Percentiles rank a stretch among this genome's conserved stretches.
These are phyloP conservation scores for Geoglossum glabrum DNA, from an alignment of 495 filamentous ascomycete genomes.

Conservation along the genomic window DNA sequence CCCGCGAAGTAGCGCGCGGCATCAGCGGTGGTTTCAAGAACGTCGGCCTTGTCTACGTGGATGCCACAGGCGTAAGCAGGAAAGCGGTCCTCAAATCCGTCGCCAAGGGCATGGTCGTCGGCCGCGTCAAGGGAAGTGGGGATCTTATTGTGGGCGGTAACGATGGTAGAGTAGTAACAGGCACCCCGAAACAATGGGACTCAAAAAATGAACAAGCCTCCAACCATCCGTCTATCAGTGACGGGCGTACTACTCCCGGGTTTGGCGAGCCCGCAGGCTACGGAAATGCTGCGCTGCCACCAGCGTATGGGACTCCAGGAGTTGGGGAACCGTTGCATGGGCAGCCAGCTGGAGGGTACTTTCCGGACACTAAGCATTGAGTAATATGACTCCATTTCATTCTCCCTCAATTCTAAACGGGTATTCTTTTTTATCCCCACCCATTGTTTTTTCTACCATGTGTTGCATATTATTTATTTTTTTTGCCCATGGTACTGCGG, in stretches of 20 bases:
- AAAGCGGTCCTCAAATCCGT: slow-evolving; percentile 78
- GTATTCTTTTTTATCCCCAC: too few relatives aligned
- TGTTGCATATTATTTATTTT: too few relatives aligned
- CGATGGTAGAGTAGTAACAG: slow-evolving; percentile 35
- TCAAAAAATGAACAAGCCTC: not conserved
- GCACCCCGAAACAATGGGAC: not conserved
- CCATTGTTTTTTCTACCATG: too few relatives aligned
- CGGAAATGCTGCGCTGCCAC: slow-evolving; percentile 17
- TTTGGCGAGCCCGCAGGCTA: slow-evolving; percentile 14
- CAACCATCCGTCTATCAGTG: not conserved
- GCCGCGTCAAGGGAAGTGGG: slow-evolving; percentile 63
- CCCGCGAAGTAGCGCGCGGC: slow-evolving; percentile 47
- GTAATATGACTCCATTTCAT: too few relatives aligned
- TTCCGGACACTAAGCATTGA: not conserved
- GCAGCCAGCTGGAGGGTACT: not conserved
- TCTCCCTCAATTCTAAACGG: too few relatives aligned
- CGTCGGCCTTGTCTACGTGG: slow-evolving; percentile 93
- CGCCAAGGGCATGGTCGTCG: slow-evolving; percentile 96
- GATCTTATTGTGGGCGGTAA: slow-evolving; percentile 68
- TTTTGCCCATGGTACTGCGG: too few relatives aligned
- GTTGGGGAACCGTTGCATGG: slow-evolving; percentile 17
- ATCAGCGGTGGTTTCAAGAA: slow-evolving; percentile 81
- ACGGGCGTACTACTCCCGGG: slow-evolving; percentile 17
- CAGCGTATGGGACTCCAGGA: slow-evolving; percentile 12
- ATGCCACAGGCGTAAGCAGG: slow-evolving; percentile 77